Base-by-base conservation (phyloP, 2,329 filamentous ascomycete genomes). In the Ascochyta lentis region DNA sequence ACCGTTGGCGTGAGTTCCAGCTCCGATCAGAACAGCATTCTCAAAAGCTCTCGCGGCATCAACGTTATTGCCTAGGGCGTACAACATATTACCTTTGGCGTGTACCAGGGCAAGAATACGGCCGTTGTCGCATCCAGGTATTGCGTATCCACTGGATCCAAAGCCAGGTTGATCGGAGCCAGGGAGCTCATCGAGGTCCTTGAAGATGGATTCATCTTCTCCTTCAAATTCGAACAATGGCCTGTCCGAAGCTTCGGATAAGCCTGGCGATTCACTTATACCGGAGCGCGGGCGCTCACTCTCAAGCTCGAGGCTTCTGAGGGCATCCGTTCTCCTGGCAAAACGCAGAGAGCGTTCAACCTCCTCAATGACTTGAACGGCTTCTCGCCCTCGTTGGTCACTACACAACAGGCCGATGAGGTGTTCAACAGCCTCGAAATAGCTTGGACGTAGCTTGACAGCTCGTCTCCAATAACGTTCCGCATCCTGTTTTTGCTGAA, bases 11-110 rank as follows among this genome's bases (percentile, higher is more conserved):
- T 83, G 81, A 58, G 87, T 84, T 1, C 92, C 93, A 26, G 90
- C 85, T 54, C 92, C 93, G 60, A 99, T 94, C 49, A 97, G 78
- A 3, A 99, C 92, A 0, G 93, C 94, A 74, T 97, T 92, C 73
- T 99, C 95, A 66, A 99, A 99, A 4, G 95, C 92, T 65, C 87
- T 86, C 1, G 94, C 92, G 38, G 95, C 95, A 37, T 83, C 86
- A 35, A 83, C 81, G 61, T 95, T 90, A 63, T 97, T 89, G 41
- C 94, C 94, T 27, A 96, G 79, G 24, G 91, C 87, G 76, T 99
- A 99, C 1, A 98, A 82, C 89, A 98, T 96, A 60, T 98, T 98
- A n/a, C 94, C 95, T 76, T 98, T 99, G 19, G 94, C 93, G 76
- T 99, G 95, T 37, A 98, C 87, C 15, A 99, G 83, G n/a, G 92